Evolutionary conservation across 805 yeast species (phyloP), one percentile per base, ranked within the genome.

Genomic region (Vanderwaltozyma yarrowii): DNA sequence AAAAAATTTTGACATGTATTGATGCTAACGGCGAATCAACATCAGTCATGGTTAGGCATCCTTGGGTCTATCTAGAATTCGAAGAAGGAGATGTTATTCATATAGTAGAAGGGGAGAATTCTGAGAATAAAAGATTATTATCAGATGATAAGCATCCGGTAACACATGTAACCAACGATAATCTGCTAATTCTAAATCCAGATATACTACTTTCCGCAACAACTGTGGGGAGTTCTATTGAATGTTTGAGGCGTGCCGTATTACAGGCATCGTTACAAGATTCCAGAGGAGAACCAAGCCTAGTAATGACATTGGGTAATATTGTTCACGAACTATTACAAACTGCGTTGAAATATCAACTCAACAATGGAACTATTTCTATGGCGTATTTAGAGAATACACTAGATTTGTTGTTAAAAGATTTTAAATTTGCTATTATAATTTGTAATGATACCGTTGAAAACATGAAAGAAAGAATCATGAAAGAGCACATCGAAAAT

Each of bases 181-280:
- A 80, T 46, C 54, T 87, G n/a, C 58, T 88, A 21, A 70, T 89
- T 16, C 71, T 92, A 71, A 74, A 82, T 46, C 98, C 98, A 0
- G 97, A 92, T 54, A 61, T 74, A 4, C 60, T 92, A 11, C 61
- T 89, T 0, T 74, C 96, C 0, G 87, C 95, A 2, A 92, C 97
- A 0, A 64, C 79, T 4, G 73, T 87, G 1, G 80, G 96, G 1
- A 81, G 81, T 30, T 79, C 89, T 2, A 62, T 85, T 23, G 68
- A 65, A 15, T 92, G 98, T 53, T 65, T 75, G 23, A 64, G 98
- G 39, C 73, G 78, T 41, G 74, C 89, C 0, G 77, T 84, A 0
- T 57, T 89, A 4, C 63, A 66, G 24, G 66, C 70, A 21, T 64
- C 78, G 32, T 64, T 82, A 29, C 66, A 69, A 17, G 72, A 75